A percentile compares a stretch with the other conserved stretches of the same genome.
Evolutionary conservation across 2,329 filamentous ascomycete genomes (phyloP).

Genomic region (Tolypocladium tropicale): DNA sequence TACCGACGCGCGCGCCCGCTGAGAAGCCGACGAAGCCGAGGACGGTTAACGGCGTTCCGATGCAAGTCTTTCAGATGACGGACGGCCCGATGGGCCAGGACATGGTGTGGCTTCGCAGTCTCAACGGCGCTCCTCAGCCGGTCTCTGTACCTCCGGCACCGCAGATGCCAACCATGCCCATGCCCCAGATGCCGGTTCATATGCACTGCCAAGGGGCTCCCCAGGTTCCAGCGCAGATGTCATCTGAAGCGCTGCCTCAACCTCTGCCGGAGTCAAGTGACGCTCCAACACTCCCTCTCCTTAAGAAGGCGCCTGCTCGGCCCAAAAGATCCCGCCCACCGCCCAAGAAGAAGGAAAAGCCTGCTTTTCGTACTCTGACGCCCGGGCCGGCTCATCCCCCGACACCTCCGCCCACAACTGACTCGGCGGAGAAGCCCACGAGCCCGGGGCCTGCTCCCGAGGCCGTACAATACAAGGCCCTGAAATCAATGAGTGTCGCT

Average conservation of each 20-base stretch:
- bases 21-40: constrained; percentile 18
- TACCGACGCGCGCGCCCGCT: constrained; percentile 9
- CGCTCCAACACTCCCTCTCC: constrained; percentile 10
- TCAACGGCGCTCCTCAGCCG: constrained; percentile 13
- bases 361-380: not conserved
- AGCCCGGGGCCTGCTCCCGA: constrained; percentile 12
- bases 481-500: not conserved
- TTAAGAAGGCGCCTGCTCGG: constrained; percentile 10
- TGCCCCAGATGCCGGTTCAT: not conserved
- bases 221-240: not conserved
- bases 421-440: constrained; percentile 20
- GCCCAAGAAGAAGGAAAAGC: constrained; percentile 10
- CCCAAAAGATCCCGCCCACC: constrained; percentile 5
- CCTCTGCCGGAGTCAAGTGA: constrained; percentile 5
- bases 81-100: constrained; percentile 23
- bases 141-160: not conserved
- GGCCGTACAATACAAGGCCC: not conserved
- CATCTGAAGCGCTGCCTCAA: not conserved
- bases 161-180: not conserved
- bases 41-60: constrained; percentile 24
- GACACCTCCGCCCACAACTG: constrained; percentile 29
- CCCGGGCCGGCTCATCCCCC: constrained; percentile 12
- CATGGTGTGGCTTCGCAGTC: constrained; percentile 24
- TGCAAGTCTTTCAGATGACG: constrained; percentile 33
- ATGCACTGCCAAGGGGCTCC: not conserved